Conservation (phyloP, 2,329 filamentous ascomycete genomes). For the Diaporthe sp. region DNA sequence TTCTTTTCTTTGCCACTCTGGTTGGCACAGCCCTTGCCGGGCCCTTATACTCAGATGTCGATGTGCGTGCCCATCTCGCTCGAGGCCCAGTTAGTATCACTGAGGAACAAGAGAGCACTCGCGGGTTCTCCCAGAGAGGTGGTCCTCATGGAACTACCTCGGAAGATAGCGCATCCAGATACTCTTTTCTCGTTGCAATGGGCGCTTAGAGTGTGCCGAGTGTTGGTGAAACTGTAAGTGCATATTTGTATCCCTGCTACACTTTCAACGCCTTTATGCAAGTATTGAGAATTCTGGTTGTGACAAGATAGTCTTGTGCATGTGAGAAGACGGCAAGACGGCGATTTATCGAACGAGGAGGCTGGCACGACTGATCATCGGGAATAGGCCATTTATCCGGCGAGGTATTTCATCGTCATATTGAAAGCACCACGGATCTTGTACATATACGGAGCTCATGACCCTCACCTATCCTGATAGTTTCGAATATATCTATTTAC, state of each 20-base stretch:
- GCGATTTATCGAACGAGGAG: background rate
- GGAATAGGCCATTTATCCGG: too few species aligned
- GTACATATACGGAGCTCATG: background rate
- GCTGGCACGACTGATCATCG: background rate
- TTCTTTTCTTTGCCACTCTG: background rate
- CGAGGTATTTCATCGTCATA: background rate
- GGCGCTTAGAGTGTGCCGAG: background rate
- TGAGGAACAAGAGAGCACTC: background rate
- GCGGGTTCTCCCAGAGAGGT: background rate
- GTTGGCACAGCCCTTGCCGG: constrained; percentile 3
- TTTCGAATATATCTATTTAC: background rate
- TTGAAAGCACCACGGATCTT: background rate
- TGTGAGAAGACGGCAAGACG: background rate
- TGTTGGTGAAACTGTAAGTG: background rate
- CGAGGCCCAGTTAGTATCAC: background rate
- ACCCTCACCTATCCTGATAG: background rate
- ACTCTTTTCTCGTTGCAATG: background rate
- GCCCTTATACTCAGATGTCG: constrained; percentile 1
- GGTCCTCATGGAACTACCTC: background rate
- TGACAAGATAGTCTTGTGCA: too few species aligned
- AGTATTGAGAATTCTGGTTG: background rate
- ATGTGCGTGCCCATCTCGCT: constrained; percentile 15
- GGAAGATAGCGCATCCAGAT: background rate
- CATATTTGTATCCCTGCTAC: background rate
- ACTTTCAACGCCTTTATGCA: background rate